phyloP scores from a whole-genome alignment of 179 eudicot species.

The Amaranthus tricolor region DNA sequence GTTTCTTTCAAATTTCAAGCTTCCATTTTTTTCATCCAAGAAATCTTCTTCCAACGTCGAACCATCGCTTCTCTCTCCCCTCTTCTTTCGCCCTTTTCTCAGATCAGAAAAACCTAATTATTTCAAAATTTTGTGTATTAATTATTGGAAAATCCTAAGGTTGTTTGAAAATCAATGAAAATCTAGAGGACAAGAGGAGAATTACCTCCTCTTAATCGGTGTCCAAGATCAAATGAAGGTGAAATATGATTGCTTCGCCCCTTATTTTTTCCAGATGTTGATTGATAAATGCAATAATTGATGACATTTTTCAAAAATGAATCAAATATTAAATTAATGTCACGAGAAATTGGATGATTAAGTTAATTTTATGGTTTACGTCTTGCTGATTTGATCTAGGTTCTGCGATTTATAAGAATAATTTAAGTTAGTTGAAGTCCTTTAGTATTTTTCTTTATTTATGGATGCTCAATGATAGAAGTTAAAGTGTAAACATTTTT shows the following conservation, averaged over 20 bases:
- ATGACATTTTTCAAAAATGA: neutral
- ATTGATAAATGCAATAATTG: neutral
- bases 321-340: neutral
- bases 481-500: neutral
- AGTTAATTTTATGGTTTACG: neutral
- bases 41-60: neutral
- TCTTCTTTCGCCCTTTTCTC: neutral
- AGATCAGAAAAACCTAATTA: slow-evolving; percentile 10
- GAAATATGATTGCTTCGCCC: neutral
- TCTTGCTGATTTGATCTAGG: neutral
- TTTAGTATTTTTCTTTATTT: neutral
- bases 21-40: slow-evolving; percentile 7
- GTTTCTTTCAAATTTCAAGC: neutral
- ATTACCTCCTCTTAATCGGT: slow-evolving; percentile 14
- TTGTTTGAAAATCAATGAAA: slow-evolving; percentile 3
- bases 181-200: neutral
- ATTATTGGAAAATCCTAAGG: neutral
- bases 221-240: slow-evolving; percentile 19
- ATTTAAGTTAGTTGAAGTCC: neutral
- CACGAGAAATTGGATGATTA: neutral
- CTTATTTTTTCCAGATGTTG: neutral
- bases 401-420: neutral
- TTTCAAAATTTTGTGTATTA: neutral
- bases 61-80: neutral
- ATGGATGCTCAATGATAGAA: neutral